Conservation (phyloP, 176 grass and related monocot genomes). For the Oryza meyeriana region DNA sequence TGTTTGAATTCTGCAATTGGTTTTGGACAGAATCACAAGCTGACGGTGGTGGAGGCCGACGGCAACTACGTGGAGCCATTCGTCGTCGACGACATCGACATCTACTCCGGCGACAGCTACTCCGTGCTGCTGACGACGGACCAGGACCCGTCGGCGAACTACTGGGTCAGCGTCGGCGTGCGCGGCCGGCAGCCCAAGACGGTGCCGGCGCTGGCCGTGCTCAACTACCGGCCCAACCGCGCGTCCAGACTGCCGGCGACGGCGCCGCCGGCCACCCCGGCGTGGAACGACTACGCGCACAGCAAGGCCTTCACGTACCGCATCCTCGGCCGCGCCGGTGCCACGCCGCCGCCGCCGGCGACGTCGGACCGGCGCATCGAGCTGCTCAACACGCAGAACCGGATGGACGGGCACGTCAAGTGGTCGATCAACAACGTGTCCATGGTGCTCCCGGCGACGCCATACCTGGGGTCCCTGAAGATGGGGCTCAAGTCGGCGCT, state of each 20-base stretch:
- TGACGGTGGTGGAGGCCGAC: slow-evolving; percentile 90
- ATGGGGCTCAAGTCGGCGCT: slow-evolving; percentile 45
- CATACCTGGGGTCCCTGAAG: slow-evolving; percentile 74
- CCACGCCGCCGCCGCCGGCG: slow-evolving; percentile 45
- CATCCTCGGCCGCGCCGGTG: slow-evolving; percentile 46
- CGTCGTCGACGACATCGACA: slow-evolving; percentile 69
- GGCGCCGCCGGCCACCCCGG: slow-evolving; percentile 47
- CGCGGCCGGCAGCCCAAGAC: slow-evolving; percentile 68
- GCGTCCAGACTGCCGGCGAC: slow-evolving; percentile 40
- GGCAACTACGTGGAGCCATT: slow-evolving; percentile 86
- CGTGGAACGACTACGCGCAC: slow-evolving; percentile 71
- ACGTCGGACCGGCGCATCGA: slow-evolving; percentile 49
- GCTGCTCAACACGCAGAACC: slow-evolving; percentile 83
- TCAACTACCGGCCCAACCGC: slow-evolving; percentile 63
- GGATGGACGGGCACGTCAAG: slow-evolving; percentile 50
- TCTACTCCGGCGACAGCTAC: slow-evolving; percentile 96
- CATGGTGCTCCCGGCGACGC: slow-evolving; percentile 64
- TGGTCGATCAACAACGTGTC: slow-evolving; percentile 90
- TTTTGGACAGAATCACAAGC: slow-evolving; percentile 57
- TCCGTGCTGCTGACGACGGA: slow-evolving; percentile 68
- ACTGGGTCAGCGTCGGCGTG: slow-evolving; percentile 73
- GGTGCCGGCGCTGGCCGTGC: slow-evolving; percentile 54
- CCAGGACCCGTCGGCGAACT: slow-evolving; percentile 67
- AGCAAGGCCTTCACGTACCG: slow-evolving; percentile 71
- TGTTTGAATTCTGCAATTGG: not conserved